Percentiles rank a stretch among this genome's conserved stretches.
Conservation (phyloP, 1,284 basidiomycete genomes). For the Cryptococcus sp. region DNA sequence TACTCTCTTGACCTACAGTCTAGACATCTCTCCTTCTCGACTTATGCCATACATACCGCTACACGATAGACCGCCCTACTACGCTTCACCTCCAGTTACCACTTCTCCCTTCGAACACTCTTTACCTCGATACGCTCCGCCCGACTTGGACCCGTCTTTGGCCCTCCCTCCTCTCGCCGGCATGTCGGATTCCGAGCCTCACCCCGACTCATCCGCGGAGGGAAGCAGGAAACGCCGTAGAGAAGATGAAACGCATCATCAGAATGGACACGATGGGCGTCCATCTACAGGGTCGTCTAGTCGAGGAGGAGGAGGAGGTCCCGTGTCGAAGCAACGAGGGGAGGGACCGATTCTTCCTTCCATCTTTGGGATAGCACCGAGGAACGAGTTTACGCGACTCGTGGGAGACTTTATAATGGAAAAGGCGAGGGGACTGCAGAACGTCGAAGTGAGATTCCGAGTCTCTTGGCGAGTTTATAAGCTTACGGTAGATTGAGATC, state of each 20-base stretch:
- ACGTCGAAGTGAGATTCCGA: conserved; percentile 51
- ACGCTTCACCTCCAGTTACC: not conserved
- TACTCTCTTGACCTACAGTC: no score
- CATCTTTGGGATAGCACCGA: conserved; percentile 84
- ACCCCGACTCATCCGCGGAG: conserved; percentile 6
- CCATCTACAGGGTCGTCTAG: no score
- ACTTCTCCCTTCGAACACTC: not conserved
- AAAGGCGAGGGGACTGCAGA: conserved; percentile 38
- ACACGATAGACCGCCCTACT: not conserved
- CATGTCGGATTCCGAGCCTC: conserved; percentile 2
- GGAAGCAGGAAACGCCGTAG: conserved; percentile 30
- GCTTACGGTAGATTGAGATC: conserved; percentile 69
- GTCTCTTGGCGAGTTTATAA: conserved; percentile 24
- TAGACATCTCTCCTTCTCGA: no score
- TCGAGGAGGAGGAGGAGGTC: no score
- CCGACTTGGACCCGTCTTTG: not conserved
- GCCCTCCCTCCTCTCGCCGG: not conserved
- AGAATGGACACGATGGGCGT: not conserved
- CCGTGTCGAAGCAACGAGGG: no score
- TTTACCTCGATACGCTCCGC: not conserved
- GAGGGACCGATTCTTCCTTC: conserved; percentile 59
- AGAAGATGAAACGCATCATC: conserved; percentile 6
- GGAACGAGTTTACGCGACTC: conserved; percentile 88
- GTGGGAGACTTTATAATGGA: conserved; percentile 78
- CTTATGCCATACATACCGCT: not conserved